phyloP scores from a whole-genome alignment of 1,284 basidiomycete species.

The Ustilago crameri region DNA sequence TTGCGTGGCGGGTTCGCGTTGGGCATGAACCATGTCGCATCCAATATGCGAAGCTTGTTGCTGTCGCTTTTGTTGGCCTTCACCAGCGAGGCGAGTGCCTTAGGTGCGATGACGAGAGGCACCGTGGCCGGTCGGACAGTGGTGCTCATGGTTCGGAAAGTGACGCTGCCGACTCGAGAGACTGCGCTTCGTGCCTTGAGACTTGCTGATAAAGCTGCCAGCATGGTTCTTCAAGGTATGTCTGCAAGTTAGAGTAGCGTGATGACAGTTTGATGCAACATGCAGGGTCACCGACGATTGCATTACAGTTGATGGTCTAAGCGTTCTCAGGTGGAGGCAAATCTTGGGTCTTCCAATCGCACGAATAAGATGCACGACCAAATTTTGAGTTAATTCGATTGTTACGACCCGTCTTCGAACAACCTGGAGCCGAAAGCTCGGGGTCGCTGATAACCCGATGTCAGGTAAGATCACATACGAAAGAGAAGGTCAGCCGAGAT shows the following conservation, averaged over 20 bases:
- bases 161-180: constrained; percentile 9
- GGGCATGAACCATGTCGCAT: constrained; percentile 90
- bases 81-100: constrained; percentile 36
- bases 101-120: constrained; percentile 46
- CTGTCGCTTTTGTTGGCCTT: constrained; percentile 13
- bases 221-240: constrained; percentile 9
- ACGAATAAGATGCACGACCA: too few species aligned
- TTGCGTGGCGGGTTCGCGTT: constrained; percentile 75
- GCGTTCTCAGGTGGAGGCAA: constrained; percentile 8
- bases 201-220: constrained; percentile 3
- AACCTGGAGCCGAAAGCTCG: too few species aligned
- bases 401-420: background rate
- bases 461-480: too few species aligned
- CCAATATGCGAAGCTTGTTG: constrained; percentile 68
- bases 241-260: too few species aligned
- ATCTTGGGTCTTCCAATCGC: constrained; percentile 4
- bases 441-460: too few species aligned
- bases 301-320: constrained; percentile 11
- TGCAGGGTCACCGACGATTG: too few species aligned
- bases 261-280: too few species aligned
- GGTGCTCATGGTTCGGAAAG: constrained; percentile 26
- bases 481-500: too few species aligned
- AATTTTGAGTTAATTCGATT: background rate
- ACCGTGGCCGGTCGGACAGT: constrained; percentile 36
- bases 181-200: background rate